Base-by-base conservation (phyloP, 1,139 yeast genomes). In the Debaryomyces sp. region DNA sequence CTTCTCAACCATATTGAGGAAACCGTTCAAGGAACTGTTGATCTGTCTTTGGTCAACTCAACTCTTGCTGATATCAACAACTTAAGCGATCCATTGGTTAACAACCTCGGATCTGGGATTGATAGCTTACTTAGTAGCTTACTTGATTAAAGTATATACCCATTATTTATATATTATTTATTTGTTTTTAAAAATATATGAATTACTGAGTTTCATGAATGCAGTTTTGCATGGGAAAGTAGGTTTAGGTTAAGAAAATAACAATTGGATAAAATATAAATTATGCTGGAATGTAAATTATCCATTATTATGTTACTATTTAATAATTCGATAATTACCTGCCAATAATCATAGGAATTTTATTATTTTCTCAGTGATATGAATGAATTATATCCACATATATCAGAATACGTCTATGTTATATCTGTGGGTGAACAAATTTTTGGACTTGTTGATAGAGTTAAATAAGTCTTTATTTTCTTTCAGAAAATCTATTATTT, bases 91-190 rank as follows among this genome's bases (percentile, higher is more conserved):
- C 50, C 50, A 22, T 36, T 47, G 41, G 8, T 47, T 27, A 44
- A 47, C 38, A 44, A 47, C 34, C 50, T 47, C 29, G 50, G 44
- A 40, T 5, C 46, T 7, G 47, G 50, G 26, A 34, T 47, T 44
- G 50, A 47, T 22, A 34, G n/a, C 22, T 30, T 47, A 15, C 47
- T 47, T 27, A 18, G 33, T 15, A 33, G 44, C 17, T 22, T 47
- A 22, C 47, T 47, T 34, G 45, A 24, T 36, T 23, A 46, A 22
- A 30, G 9, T 24, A 24, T 24, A 24, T 24, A 24, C 10, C 27
- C 10, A 10, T 24, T 8, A 24, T 24, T 6, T 23, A 23, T 23
- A 23, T 8, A 7, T 23, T 24, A 7, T 23, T 24, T 24, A 24
- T 4, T 24, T 24, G 27, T 9, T 7, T 24, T 24, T 10, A 24